A percentile compares a stretch with the other conserved stretches of the same genome.
phyloP scores from a whole-genome alignment of 2,329 filamentous ascomycete species.

The Neonectria faginata region DNA sequence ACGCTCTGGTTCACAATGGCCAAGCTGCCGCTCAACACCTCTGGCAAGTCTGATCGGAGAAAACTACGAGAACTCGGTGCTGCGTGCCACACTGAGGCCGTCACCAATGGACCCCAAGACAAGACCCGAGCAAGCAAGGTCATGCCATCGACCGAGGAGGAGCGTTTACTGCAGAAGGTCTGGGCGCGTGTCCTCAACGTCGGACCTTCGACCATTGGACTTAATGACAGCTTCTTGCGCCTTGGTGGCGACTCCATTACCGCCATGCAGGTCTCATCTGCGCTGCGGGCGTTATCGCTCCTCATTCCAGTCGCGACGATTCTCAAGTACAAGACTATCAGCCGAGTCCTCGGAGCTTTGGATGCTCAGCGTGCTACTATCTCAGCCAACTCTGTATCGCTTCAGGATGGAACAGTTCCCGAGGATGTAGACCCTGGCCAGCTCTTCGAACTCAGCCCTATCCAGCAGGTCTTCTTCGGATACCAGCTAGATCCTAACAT shows the following conservation, averaged over 20 bases:
- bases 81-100: constrained; percentile 1
- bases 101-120: not conserved
- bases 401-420: not conserved
- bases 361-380: not conserved
- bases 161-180: constrained; percentile 46
- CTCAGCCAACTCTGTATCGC: not conserved
- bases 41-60: constrained; percentile 23
- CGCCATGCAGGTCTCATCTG: constrained; percentile 28
- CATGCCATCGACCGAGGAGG: constrained; percentile 2
- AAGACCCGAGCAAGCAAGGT: not conserved
- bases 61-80: constrained; percentile 4
- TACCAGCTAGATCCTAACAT: constrained; percentile 16
- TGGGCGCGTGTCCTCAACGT: constrained; percentile 48
- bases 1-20: constrained; percentile 19
- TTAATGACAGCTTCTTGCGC: constrained; percentile 18
- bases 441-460: not conserved
- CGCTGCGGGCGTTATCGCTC: not conserved
- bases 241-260: constrained; percentile 28
- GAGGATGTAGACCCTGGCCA: not conserved
- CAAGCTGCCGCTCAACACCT: constrained; percentile 8
- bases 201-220: constrained; percentile 5
- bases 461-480: constrained; percentile 27
- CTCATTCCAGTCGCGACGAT: constrained; percentile 21
- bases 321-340: constrained; percentile 22
- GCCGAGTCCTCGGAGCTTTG: not conserved